phyloP scores from a whole-genome alignment of 257 asterid genomes.

The Solanum pimpinellifolium region DNA sequence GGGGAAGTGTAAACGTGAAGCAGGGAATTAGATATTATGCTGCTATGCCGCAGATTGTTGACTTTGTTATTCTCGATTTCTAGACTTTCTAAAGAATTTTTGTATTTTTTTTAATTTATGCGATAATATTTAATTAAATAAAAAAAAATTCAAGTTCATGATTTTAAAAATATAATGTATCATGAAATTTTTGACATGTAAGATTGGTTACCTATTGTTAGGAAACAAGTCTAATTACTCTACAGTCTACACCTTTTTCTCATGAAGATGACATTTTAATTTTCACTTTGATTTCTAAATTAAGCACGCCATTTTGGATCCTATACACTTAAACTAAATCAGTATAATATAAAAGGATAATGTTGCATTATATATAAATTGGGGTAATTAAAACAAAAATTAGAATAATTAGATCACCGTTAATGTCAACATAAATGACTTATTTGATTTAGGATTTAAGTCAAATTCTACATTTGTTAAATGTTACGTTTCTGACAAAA shows the following conservation, averaged over 20 bases:
- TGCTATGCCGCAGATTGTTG: background rate
- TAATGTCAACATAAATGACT: background rate
- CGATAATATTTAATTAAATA: fast-evolving
- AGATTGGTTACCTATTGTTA: background rate
- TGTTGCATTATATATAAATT: background rate
- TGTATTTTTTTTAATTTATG: too few relatives aligned
- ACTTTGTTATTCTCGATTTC: background rate
- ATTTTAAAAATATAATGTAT: too few relatives aligned
- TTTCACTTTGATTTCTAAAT: background rate
- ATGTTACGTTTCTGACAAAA: background rate
- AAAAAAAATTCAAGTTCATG: too few relatives aligned
- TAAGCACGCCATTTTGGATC: background rate
- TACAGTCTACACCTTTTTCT: background rate
- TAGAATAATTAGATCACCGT: background rate
- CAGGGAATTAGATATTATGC: background rate
- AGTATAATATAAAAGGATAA: background rate
- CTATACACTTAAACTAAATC: background rate
- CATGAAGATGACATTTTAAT: background rate
- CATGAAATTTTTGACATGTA: background rate
- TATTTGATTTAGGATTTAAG: background rate
- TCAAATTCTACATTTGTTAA: background rate
- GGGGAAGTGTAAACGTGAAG: background rate
- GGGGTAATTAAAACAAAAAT: background rate
- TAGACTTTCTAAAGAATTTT: background rate
- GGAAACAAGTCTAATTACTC: background rate